Base-by-base conservation (phyloP, 352 stramenopile genomes). In the Phytophthora palmivora region DNA sequence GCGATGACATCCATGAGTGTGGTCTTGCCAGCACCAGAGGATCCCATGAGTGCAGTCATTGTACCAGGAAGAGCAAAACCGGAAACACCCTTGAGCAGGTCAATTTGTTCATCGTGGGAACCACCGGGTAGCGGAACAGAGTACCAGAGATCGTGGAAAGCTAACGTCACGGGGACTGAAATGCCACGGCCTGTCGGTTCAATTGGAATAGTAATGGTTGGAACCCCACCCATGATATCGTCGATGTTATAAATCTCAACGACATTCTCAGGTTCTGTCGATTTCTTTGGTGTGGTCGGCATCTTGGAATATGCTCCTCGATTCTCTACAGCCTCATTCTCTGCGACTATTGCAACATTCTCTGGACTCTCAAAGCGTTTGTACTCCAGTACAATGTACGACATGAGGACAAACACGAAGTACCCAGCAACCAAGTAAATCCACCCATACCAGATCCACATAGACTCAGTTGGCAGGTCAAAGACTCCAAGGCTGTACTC, bases 1-100 rank as follows among this genome's bases (percentile, higher is more conserved):
- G n/a, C n/a, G n/a, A n/a, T n/a, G n/a, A n/a, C n/a, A n/a, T n/a
- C n/a, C n/a, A n/a, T n/a, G n/a, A n/a, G n/a, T n/a, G n/a, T n/a
- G n/a, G 79, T 65, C 32, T 98, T 97, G 2, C 91, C 89, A 50
- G 85, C 79, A 42, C 84, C 82, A 0, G 68, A 78, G 0, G 74
- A 74, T 10, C 79, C 79, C 70, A 87, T 85, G 11, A 89, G 61
- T 1, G 78, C 78, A 3, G 72, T 78, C 44, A 88, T 74, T 8
- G 50, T 70, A 3, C 79, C 78, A 0, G 79, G 79, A 4, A 62
- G 41, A 24, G 73, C 64, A 30, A 74, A 72, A 15, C 76, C 79
- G 16, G 60, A 75, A 8, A 90, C n/a, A n/a, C n/a, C n/a, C n/a
- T n/a, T n/a, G n/a, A n/a, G n/a, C n/a, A n/a, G n/a, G n/a, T n/a